Conservation (phyloP, 345 rosid species). For the Linum usitatissimum region DNA sequence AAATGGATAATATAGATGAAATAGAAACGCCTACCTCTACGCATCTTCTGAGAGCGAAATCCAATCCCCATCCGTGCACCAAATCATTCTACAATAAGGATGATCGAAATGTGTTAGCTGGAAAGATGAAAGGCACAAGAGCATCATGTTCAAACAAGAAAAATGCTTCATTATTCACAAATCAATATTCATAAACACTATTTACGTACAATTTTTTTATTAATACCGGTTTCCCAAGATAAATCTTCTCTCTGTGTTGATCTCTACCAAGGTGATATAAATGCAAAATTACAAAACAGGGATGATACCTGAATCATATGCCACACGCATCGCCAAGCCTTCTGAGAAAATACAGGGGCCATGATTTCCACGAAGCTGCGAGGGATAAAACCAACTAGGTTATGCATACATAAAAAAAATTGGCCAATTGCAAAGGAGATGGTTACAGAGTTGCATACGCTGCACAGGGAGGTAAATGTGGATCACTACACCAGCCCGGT, state of each 20-base stretch:
- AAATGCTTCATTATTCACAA: no score
- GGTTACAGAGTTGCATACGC: constrained; percentile 35
- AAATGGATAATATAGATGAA: not conserved
- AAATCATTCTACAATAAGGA: constrained; percentile 20
- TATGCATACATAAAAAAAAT: no score
- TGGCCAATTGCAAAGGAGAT: no score
- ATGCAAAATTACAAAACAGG: constrained; percentile 10
- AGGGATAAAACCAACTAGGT: constrained; percentile 14
- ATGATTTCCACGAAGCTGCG: constrained; percentile 93
- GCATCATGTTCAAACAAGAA: not conserved
- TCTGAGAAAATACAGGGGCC: constrained; percentile 94
- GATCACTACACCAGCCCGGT: constrained; percentile 85
- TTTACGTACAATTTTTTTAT: no score
- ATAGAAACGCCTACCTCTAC: constrained; percentile 18
- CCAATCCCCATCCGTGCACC: constrained; percentile 33
- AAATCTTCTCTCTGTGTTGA: no score
- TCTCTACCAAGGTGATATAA: no score
- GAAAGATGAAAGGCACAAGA: not conserved
- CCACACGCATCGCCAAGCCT: constrained; percentile 98
- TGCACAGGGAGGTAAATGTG: constrained; percentile 90
- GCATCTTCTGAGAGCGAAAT: constrained; percentile 28
- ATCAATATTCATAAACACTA: no score
- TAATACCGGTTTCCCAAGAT: not conserved
- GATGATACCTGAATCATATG: constrained; percentile 77
- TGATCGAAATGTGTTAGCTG: not conserved